Percentiles rank a stretch among this genome's conserved stretches.
Conservation (phyloP, 805 yeast genomes). For the Sugiyamaella qingdaonensis region DNA sequence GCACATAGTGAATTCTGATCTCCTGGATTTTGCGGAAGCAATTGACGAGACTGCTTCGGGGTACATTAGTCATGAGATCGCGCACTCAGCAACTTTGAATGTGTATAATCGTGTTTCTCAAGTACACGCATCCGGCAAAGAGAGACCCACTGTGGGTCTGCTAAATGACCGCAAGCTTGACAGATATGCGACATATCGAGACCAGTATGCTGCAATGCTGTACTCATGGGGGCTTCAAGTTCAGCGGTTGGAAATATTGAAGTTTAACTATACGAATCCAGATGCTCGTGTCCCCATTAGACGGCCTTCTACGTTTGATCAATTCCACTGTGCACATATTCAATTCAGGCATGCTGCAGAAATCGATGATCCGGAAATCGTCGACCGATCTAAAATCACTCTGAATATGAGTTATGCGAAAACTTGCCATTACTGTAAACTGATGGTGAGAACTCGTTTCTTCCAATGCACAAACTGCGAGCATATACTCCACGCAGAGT, state of each 20-base stretch:
- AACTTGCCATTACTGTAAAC: slow-evolving; percentile 61
- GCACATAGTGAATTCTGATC: slow-evolving; percentile 44
- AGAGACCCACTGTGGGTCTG: slow-evolving; percentile 36
- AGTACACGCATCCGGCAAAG: not conserved
- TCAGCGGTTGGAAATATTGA: slow-evolving; percentile 72
- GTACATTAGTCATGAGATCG: not conserved
- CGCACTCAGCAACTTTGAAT: not conserved
- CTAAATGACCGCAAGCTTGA: slow-evolving; percentile 38
- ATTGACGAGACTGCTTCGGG: slow-evolving; percentile 25
- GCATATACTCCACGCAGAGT: slow-evolving; percentile 71
- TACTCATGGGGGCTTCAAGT: slow-evolving; percentile 81
- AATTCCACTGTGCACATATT: slow-evolving; percentile 27
- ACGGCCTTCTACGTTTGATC: slow-evolving; percentile 14
- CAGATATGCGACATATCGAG: slow-evolving; percentile 45
- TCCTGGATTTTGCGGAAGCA: slow-evolving; percentile 38
- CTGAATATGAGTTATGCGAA: slow-evolving; percentile 30
- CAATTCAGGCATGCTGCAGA: slow-evolving; percentile 8
- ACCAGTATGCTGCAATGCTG: slow-evolving; percentile 71
- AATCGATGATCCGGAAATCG: slow-evolving; percentile 15
- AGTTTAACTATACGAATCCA: slow-evolving; percentile 49
- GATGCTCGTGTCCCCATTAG: not conserved
- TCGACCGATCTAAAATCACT: slow-evolving; percentile 12
- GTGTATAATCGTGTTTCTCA: not conserved
- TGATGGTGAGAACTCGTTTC: slow-evolving; percentile 54
- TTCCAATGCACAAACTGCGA: slow-evolving; percentile 70